Evolutionary conservation across 768 basidiomycete species (phyloP).

Genomic region (Podaxis carcinomalis): DNA sequence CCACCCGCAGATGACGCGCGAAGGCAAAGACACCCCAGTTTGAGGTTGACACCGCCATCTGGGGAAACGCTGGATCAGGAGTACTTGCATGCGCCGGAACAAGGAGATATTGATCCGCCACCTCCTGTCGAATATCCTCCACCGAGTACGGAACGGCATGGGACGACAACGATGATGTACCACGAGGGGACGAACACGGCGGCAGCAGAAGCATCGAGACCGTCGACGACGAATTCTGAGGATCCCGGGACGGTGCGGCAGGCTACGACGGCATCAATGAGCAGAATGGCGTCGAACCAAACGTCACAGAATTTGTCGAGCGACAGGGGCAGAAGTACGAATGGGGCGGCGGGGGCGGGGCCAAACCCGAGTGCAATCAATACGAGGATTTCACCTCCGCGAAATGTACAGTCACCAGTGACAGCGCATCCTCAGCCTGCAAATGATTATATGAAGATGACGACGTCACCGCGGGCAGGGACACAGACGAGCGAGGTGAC

Average conservation of each 20-base stretch:
- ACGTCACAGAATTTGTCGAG: not conserved
- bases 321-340: not conserved
- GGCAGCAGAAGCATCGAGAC: not conserved
- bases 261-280: not conserved
- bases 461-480: not conserved
- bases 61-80: constrained; percentile 3
- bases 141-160: not conserved
- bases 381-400: not conserved
- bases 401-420: not conserved
- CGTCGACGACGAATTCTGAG: not conserved
- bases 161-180: constrained; percentile 6
- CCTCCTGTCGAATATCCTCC: not conserved
- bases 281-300: not conserved
- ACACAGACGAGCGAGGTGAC: constrained; percentile 1
- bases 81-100: not conserved
- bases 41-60: constrained; percentile 2
- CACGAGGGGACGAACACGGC: not conserved
- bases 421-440: constrained; percentile 1
- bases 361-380: not conserved
- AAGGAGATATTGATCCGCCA: not conserved
- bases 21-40: not conserved
- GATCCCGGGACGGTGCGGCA: not conserved
- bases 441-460: constrained; percentile 7
- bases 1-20: not conserved
- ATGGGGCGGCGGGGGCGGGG: not conserved